Evolutionary conservation across 2,329 filamentous ascomycete species (phyloP), one percentile per base, ranked within the genome.

Genomic region (Dactylellina sp.): DNA sequence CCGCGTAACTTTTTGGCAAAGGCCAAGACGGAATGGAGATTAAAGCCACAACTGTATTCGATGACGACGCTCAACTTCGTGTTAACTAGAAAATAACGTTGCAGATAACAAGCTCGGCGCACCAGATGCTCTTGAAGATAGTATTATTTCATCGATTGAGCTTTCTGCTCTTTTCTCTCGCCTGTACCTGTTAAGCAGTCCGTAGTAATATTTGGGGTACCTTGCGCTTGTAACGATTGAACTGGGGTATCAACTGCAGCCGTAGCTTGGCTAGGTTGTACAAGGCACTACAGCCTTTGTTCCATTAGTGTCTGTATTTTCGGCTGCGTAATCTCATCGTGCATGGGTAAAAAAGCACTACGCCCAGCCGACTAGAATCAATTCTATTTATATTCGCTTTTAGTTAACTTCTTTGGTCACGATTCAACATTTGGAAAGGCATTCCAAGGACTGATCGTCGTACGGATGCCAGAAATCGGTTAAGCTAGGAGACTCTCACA

Each of bases 311-410:
- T 32, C 9, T 32, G 28, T 9, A 32, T 32, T 9, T 32, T 32
- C 28, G 28, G 28, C 28, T 32, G 28, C 28, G 28, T 32, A 32
- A 32, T 32, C 4, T 32, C 9, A 32, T 32, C 9, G 28, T 9
- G 28, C 28, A 32, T 32, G 9, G 37, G 37, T 16, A 40, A 40
- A 40, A 40, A 7, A 40, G 37, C 37, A 40, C 3, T 12, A n/a
- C 18, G 44, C 35, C 20, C 16, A 14, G 55, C 24, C 16, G 9
- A 20, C 6, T 2, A 22, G 6, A 14, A 14, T 20, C 32, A 24
- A 24, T 52, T 59, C 60, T 74, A 66, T 74, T 74, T 65, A 66
- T 66, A 57, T 22, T 66, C 61, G 61, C 18, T 52, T 16, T 3
- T n/a, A 60, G 44, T 25, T 50, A 53, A 24, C 44, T 40, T 37